Base-by-base conservation (phyloP, 2,329 filamentous ascomycete species). In the Sporothrix pseudoabietina region DNA sequence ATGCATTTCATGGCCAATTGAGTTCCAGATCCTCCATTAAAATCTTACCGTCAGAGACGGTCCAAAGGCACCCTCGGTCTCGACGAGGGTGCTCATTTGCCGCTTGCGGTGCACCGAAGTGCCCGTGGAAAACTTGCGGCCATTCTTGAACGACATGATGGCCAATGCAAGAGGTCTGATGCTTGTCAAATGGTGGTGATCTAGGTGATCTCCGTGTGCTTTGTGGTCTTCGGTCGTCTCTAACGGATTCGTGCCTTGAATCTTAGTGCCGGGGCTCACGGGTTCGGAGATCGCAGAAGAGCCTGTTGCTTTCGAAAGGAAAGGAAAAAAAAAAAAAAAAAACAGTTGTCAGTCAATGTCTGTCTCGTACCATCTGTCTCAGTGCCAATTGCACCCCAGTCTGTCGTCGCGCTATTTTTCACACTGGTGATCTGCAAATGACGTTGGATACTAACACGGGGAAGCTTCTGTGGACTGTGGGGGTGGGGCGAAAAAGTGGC, bases 61-160 rank as follows among this genome's bases (percentile, higher is more conserved):
- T 55, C 84, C 84, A 76, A 84, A 84, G 44, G 80, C 78, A 54
- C 83, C 83, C 72, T 83, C 80, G 74, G 81, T 81, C 76, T 85
- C 83, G 69, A 83, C 79, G 74, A 84, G 77, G 5, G 80, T 80
- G 78, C 83, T 85, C 83, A 85, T 84, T 77, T 82, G 81, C 72
- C 84, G 81, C 79, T 82, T 83, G 57, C 83, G 83, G 79, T 85
- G 83, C 77, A 80, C 79, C 74, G 84, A 85, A 76, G 83, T 81
- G 78, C 82, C 81, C 78, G 80, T 81, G 12, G 83, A 84, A 78
- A 85, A 85, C 78, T 81, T 81, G 77, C 82, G 84, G 7, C 75
- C 76, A 66, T 47, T 57, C 2, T 71, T 71, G 47, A 74, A 47
- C 16, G 70, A 52, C 74, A 75, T 75, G 59, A 70, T 32, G 66